Conservation (phyloP, 352 stramenopile genomes). For the Phytophthora palmivora region DNA sequence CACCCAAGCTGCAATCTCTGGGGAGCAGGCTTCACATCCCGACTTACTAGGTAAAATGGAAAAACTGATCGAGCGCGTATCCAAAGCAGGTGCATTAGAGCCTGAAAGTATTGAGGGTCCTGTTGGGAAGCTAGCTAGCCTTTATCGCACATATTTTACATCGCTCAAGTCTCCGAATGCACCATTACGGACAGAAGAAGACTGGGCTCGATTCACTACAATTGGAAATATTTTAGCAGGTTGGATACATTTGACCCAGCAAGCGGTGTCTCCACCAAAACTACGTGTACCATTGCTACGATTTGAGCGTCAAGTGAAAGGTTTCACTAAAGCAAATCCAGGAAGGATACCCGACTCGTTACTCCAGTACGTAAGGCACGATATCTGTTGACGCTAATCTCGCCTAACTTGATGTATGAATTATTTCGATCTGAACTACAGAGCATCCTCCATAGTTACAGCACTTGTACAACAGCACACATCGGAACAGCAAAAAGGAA, state of each 20-base stretch:
- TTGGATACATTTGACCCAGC: conserved; percentile 7
- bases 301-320: conserved; percentile 16
- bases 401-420: too few relatives aligned
- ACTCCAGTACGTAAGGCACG: conserved; percentile 11
- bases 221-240: conserved; percentile 15
- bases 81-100: background rate
- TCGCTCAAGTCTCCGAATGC: background rate
- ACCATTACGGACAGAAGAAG: conserved; percentile 3
- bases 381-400: background rate
- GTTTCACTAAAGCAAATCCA: conserved; percentile 12
- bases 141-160: conserved; percentile 8
- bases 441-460: too few relatives aligned
- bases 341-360: conserved; percentile 3
- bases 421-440: background rate
- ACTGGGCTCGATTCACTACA: conserved; percentile 14
- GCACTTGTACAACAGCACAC: too few relatives aligned
- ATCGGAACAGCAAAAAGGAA: too few relatives aligned
- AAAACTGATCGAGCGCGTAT: conserved; percentile 1
- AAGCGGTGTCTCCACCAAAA: background rate
- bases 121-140: conserved; percentile 7
- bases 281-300: background rate
- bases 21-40: background rate
- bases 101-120: conserved; percentile 10
- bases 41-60: conserved; percentile 10
- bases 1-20: background rate